A percentile compares a stretch with the other conserved stretches of the same genome.
Conservation (phyloP, 75 land plant species). For the Ceratopteris richardii region DNA sequence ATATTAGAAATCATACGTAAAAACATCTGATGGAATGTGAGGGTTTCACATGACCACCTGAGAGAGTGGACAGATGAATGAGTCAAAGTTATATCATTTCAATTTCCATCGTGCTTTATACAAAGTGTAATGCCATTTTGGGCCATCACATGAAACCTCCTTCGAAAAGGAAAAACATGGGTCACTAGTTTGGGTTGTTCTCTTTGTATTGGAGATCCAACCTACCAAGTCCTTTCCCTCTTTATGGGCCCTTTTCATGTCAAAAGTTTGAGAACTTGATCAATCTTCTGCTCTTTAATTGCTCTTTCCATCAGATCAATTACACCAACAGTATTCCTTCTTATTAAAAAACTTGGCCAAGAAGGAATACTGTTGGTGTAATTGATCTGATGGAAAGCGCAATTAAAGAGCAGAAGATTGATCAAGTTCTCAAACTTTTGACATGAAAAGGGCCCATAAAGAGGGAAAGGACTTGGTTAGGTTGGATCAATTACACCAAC, state of each 20-base stretch:
- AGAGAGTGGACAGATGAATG: slow-evolving; percentile 18
- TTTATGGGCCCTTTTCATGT: slow-evolving; percentile 52
- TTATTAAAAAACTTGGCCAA: too few species aligned
- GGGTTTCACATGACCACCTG: slow-evolving; percentile 27
- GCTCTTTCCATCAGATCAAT: slow-evolving; percentile 46
- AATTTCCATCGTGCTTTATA: too few species aligned
- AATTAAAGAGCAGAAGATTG: too few species aligned
- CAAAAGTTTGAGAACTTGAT: slow-evolving; percentile 24
- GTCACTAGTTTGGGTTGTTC: slow-evolving; percentile 49
- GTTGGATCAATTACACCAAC: too few species aligned
- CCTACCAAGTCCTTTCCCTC: slow-evolving; percentile 36
- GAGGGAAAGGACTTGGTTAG: too few species aligned
- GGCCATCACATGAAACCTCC: slow-evolving; percentile 19
- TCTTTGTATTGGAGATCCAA: slow-evolving; percentile 34
- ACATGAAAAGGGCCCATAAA: too few species aligned
- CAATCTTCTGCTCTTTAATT: slow-evolving; percentile 45
- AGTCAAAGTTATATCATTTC: not conserved
- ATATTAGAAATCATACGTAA: slow-evolving; percentile 22
- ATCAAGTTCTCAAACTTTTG: too few species aligned
- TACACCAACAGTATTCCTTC: slow-evolving; percentile 28
- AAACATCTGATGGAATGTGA: slow-evolving; percentile 22
- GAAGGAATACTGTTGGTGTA: too few species aligned
- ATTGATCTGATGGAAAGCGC: too few species aligned
- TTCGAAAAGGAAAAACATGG: slow-evolving; percentile 38
- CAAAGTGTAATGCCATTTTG: too few species aligned